Percentiles rank a stretch among this genome's conserved stretches.
Evolutionary conservation across 1,139 yeast genomes (phyloP).

Genomic region (Komagataea norvegica): DNA sequence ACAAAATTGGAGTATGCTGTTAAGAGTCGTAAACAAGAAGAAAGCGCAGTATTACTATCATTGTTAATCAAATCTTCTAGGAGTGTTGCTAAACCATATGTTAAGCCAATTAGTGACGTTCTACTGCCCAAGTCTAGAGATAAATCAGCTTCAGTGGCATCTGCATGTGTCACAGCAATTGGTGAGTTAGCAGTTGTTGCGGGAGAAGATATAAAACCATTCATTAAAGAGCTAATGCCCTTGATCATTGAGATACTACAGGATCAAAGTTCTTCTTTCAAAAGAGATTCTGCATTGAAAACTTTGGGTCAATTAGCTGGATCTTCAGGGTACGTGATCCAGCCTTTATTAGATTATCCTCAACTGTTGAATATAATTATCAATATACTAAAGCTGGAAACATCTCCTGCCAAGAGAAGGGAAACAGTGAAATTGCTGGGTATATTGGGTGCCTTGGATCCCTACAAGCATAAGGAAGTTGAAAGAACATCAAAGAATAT

Average conservation of each 20-base stretch:
- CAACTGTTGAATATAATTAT: constrained; percentile 79
- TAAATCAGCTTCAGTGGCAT: constrained; percentile 70
- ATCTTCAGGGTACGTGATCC: constrained; percentile 91
- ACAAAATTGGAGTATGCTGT: constrained; percentile 83
- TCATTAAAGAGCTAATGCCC: constrained; percentile 78
- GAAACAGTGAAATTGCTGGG: constrained; percentile 89
- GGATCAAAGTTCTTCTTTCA: constrained; percentile 82
- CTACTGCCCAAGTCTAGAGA: constrained; percentile 75
- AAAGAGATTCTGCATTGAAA: constrained; percentile 84
- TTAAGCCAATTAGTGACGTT: constrained; percentile 83
- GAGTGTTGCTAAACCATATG: constrained; percentile 81
- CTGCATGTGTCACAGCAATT: constrained; percentile 81
- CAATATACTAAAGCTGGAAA: constrained; percentile 75
- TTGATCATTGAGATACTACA: constrained; percentile 81
- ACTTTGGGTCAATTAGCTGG: constrained; percentile 86
- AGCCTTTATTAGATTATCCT: constrained; percentile 89
- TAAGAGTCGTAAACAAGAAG: constrained; percentile 74
- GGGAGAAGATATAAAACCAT: constrained; percentile 76
- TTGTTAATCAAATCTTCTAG: constrained; percentile 72
- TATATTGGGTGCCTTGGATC: constrained; percentile 93
- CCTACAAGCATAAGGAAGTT: constrained; percentile 89
- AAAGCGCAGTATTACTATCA: constrained; percentile 73
- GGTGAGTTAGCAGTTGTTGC: constrained; percentile 89
- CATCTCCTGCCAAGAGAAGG: constrained; percentile 65
- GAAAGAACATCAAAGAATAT: constrained; percentile 65